A percentile compares a stretch with the other conserved stretches of the same genome.
Conservation (phyloP, 768 basidiomycete genomes). For the Naganishia randhawae region DNA sequence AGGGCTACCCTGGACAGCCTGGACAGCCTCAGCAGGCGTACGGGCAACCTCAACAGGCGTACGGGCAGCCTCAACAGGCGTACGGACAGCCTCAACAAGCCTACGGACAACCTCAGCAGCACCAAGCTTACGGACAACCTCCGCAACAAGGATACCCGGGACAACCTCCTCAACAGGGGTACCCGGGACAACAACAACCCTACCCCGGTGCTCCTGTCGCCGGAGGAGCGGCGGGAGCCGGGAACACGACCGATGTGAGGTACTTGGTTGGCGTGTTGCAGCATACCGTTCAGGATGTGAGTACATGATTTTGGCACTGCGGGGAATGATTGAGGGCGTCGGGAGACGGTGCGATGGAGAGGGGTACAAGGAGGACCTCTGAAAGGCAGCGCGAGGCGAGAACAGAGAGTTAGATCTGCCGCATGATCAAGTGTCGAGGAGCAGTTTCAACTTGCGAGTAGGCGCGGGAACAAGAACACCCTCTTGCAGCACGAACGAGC, state of each 20-base stretch:
- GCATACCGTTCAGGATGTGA: conserved; percentile 48
- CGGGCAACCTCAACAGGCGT: conserved; percentile 25
- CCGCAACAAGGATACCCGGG: conserved; percentile 26
- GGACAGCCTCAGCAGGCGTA: conserved; percentile 25
- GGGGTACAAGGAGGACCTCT: too few relatives aligned
- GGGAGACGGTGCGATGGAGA: too few relatives aligned
- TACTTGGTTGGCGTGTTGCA: conserved; percentile 36
- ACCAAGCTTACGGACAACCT: background rate
- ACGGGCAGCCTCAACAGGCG: conserved; percentile 32
- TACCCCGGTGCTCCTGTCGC: conserved; percentile 6
- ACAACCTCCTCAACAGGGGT: conserved; percentile 26
- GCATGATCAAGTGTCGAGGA: too few relatives aligned
- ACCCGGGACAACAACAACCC: too few relatives aligned
- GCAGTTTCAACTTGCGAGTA: too few relatives aligned
- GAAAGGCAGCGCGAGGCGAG: too few relatives aligned
- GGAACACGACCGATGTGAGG: conserved; percentile 33
- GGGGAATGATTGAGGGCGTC: background rate
- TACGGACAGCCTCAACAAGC: conserved; percentile 32
- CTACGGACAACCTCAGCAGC: background rate
- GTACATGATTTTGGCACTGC: conserved; percentile 19
- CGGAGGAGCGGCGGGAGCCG: conserved; percentile 24
- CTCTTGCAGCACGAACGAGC: too few relatives aligned
- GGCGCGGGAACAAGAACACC: too few relatives aligned
- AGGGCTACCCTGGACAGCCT: conserved; percentile 35
- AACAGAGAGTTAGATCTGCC: too few relatives aligned